Evolutionary conservation across 164 flowering plant genomes (phyloP), one percentile per base, ranked within the genome.

Genomic region (Pachysandra terminalis): DNA sequence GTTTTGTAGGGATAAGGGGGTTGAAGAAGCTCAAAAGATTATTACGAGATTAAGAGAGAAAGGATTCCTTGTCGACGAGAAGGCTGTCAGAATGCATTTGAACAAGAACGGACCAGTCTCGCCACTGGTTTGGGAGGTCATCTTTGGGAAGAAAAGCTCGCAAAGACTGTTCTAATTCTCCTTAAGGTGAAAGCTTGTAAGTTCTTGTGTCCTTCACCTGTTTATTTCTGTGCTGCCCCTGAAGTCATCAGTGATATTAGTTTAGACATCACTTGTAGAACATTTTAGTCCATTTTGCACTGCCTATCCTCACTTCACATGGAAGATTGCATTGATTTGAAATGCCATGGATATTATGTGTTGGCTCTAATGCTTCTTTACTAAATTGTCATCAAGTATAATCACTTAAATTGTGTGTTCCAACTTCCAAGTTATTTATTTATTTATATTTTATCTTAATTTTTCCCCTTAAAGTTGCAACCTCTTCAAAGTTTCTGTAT

Each of bases 31-130:
- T 8, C 64, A 67, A 59, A 71, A n/a, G n/a, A 72, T 77, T 37
- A 78, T 93, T 55, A 61, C 45, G 25, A 78, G 66, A 5, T 72
- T 96, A 71, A 81, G 65, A 45, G 78, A 85, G 58, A 90, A 86
- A 63, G 96, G 97, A 0, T 90, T 76, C 61, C 67, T 75, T 63
- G 45, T 88, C 13, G 81, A 93, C 68, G 91, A 87, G 59, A 96
- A 88, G 75, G 86, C 86, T 63, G 83, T 90, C 19, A 84, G 83
- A 78, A 91, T 80, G 48, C 79, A 82, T 76, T 66, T 96, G 78
- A 90, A 90, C 63, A 95, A 87, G 81, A 93, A 81, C 52, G 93
- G 86, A 3, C 88, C 90, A 0, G 77, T 79, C 71, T 73, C 78
- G 16, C 79, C 90, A 3, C 26, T 69, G 58, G 82, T 87, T 51